Evolutionary conservation across 805 yeast genomes (phyloP), one percentile per base, ranked within the genome.

Genomic region (Candida mattraensis): DNA sequence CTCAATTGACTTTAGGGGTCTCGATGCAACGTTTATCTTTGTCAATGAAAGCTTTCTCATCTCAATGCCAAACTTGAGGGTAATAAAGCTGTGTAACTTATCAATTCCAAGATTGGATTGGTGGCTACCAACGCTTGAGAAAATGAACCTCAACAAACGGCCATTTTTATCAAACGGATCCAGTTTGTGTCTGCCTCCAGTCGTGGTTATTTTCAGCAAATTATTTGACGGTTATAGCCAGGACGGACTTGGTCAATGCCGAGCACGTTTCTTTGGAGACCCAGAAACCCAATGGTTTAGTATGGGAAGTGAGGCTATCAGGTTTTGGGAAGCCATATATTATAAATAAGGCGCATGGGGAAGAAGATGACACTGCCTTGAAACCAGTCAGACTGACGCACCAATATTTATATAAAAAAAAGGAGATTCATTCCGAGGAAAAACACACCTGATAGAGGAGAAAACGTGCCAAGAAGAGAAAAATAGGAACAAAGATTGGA

Each of bases 141-240:
- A n/a, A 7, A 7, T 18, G 5, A 52, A 53, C 26, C 19, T 11
- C 18, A 28, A 34, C 18, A 37, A 43, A 17, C 43, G 50, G 7
- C 36, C 29, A 5, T 24, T 29, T 25, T 24, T 43, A 26, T 27
- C 38, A 2, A n/a, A 36, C 8, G 30, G 30, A 20, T 33, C 45
- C 3, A 19, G 34, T 3, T 27, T 40, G 17, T 18, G 44, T 16
- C 40, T 53, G 21, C 52, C 56, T 0, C 51, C 54, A 5, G 40
- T 42, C 8, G 45, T 45, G 15, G 54, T 54, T 3, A 33, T 43
- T 16, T 52, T 66, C 34, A 54, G 70, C 29, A 58, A 57, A 5
- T 39, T 58, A 31, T 66, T 69, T 28, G 65, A 66, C 20, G 54
- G 45, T 33, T 44, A 42, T n/a, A 32, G 11, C 19, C 35, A 15